A percentile compares a stretch with the other conserved stretches of the same genome.
These are phyloP conservation scores for Dimargaris verticillata DNA, from an alignment of 192 early-diverging fungal genomes.

Conservation along the genomic window DNA sequence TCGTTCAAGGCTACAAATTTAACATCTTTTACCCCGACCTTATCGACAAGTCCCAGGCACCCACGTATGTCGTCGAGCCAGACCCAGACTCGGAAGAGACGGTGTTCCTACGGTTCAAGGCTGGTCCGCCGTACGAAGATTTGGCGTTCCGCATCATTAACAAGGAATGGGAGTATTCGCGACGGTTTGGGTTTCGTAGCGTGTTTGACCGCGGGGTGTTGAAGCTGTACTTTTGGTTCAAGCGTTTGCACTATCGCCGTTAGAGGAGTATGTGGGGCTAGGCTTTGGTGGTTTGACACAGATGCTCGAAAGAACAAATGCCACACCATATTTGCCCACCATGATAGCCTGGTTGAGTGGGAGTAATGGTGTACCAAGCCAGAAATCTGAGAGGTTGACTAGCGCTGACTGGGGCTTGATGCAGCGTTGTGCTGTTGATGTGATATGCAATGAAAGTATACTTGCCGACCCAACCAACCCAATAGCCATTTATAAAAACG, in stretches of 20 bases:
- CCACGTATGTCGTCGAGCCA: conserved; percentile 70
- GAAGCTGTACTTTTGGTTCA: conserved; percentile 70
- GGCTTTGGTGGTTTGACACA: no score
- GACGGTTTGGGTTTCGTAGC: conserved; percentile 70
- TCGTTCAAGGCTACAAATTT: conserved; percentile 94
- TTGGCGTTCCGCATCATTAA: conserved; percentile 94
- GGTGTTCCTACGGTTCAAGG: conserved; percentile 70
- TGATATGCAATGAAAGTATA: no score
- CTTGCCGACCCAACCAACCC: no score
- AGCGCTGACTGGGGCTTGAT: no score
- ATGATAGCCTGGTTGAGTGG: no score
- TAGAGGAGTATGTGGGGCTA: no score
- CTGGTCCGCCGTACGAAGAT: conserved; percentile 96
- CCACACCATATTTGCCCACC: no score
- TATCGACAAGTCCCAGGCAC: conserved; percentile 79
- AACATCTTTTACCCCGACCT: conserved; percentile 98
- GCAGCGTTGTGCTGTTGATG: no score
- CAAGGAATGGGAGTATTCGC: conserved; percentile 87
- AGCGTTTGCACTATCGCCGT: conserved; percentile 60
- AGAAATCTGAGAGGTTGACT: no score
- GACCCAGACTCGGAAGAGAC: conserved; percentile 65
- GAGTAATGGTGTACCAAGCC: no score
- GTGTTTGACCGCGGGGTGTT: conserved; percentile 68
- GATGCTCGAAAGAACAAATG: no score
- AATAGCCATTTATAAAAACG: no score